These are phyloP conservation scores for Akanthomyces uredinophilus DNA, from an alignment of 2,329 filamentous ascomycete genomes.

Conservation along the genomic window DNA sequence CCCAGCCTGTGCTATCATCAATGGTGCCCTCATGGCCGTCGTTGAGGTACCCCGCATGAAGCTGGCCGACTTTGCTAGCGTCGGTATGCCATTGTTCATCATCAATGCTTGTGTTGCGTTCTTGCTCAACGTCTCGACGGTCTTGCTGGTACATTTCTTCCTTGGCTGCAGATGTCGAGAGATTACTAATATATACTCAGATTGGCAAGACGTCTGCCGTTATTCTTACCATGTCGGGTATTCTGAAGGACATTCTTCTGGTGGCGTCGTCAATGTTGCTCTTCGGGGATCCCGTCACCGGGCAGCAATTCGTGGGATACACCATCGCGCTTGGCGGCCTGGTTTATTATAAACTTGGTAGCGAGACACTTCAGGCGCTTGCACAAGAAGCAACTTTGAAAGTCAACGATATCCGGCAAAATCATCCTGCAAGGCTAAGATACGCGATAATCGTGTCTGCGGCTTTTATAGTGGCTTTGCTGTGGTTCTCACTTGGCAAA, in stretches of 20 bases:
- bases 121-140: conserved; percentile 77
- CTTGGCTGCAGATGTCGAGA: neutral
- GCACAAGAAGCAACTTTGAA: neutral
- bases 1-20: conserved; percentile 78
- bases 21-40: conserved; percentile 66
- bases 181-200: conserved; percentile 39
- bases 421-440: neutral
- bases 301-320: conserved; percentile 79
- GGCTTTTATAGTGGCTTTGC: neutral
- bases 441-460: neutral
- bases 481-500: neutral
- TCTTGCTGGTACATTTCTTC: conserved; percentile 65
- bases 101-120: conserved; percentile 75
- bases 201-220: conserved; percentile 86
- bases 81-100: conserved; percentile 68
- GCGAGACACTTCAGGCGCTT: neutral
- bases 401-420: neutral
- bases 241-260: conserved; percentile 82
- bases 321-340: conserved; percentile 73
- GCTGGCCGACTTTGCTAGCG: conserved; percentile 65
- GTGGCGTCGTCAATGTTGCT: conserved; percentile 76
- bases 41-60: conserved; percentile 67
- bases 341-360: conserved; percentile 75
- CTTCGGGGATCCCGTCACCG: conserved; percentile 70
- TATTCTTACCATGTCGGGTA: conserved; percentile 79